Conservation (phyloP, 2,329 filamentous ascomycete species). For the Tolypocladium amazonense region DNA sequence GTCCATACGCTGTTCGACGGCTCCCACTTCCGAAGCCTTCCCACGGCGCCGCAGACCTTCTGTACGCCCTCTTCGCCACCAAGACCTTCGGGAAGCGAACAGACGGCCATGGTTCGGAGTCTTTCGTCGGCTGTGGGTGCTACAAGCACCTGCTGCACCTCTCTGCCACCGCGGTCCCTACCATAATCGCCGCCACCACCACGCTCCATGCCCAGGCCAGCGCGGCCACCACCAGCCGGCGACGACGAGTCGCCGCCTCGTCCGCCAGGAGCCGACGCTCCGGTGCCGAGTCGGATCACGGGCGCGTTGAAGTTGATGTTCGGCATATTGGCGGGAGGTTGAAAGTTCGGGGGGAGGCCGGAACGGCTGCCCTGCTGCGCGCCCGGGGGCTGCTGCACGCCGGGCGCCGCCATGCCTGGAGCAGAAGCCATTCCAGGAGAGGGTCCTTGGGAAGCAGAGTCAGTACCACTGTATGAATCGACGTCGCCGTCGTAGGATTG, state of each 20-base stretch:
- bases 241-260: slow-evolving; percentile 29
- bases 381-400: slow-evolving; percentile 60
- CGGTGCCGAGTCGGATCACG: slow-evolving; percentile 84
- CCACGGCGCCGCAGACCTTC: slow-evolving; percentile 64
- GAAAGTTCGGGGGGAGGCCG: slow-evolving; percentile 72
- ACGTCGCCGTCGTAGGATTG: background rate
- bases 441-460: slow-evolving; percentile 38
- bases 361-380: slow-evolving; percentile 68
- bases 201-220: slow-evolving; percentile 50
- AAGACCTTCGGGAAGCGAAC: slow-evolving; percentile 70
- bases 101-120: slow-evolving; percentile 80
- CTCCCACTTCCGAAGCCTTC: slow-evolving; percentile 77
- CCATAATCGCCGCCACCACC: slow-evolving; percentile 52
- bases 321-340: slow-evolving; percentile 82
- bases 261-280: slow-evolving; percentile 44
- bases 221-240: slow-evolving; percentile 25
- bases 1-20: slow-evolving; percentile 47
- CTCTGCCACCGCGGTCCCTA: slow-evolving; percentile 49
- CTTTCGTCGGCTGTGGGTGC: slow-evolving; percentile 87
- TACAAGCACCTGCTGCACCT: slow-evolving; percentile 60
- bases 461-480: background rate
- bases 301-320: slow-evolving; percentile 98
- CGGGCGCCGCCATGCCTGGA: slow-evolving; percentile 71
- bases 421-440: slow-evolving; percentile 71
- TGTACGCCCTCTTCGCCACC: slow-evolving; percentile 72